Evolutionary conservation across 305 asterid species (phyloP), one percentile per base, ranked within the genome.

Genomic region (Solanum hybrid): DNA sequence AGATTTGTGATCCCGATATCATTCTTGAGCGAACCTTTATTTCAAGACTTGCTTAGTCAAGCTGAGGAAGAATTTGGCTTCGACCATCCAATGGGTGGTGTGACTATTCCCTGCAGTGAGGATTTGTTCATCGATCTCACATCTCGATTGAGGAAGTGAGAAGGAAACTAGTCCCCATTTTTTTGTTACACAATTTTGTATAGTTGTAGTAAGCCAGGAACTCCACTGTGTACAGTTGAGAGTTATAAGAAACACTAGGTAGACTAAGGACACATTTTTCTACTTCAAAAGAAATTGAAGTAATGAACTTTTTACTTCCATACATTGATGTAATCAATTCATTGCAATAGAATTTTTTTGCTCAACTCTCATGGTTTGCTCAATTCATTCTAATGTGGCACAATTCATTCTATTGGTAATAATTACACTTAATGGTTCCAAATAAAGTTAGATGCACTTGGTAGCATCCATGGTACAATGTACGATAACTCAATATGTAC

Each of bases 51-150:
- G 81, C 40, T 93, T 1, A 76, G 82, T 78, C 89, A 79, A 64
- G 29, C 87, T 18, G 90, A 51, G 67, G 88, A 89, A 33, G 89
- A 85, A 34, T 85, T 89, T 46, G 82, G 87, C 35, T 67, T 57
- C 28, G 40, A 82, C 71, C 92, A 82, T 86, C 88, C 73, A 57
- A 73, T 64, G 82, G 90, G 90, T 18, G 46, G 82, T 34, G 89
- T 77, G 31, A 90, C 89, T 14, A 86, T 76, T 86, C 99, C 98
- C 0, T 97, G 98, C 78, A 33, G 40, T 0, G 89, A 87, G n/a
- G 85, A 87, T 42, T 36, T 29, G 31, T 87, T 87, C 85, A 37
- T 74, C 3, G 42, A 40, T 74, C 39, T 87, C 29, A 87, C 40
- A 26, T 87, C 75, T 73, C 40, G 46, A 13, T 74, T 87, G 85